phyloP scores from a whole-genome alignment of 306 rosid species.

The Begonia loranthoides region DNA sequence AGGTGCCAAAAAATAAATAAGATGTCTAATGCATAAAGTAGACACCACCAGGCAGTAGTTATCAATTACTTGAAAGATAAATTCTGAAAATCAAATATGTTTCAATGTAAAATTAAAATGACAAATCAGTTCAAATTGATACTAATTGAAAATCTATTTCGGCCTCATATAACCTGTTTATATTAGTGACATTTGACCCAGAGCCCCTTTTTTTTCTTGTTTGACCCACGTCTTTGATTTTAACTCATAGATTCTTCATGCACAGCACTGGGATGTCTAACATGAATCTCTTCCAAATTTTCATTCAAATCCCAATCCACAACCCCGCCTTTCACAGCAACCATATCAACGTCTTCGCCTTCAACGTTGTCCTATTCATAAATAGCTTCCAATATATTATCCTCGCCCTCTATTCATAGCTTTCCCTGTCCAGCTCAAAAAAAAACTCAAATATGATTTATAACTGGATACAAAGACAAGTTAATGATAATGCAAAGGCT shows the following conservation, averaged over 20 bases:
- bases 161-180: slow-evolving; percentile 37
- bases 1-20: too few relatives aligned
- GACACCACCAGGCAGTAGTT: not conserved
- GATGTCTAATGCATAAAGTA: too few relatives aligned
- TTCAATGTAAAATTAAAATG: too few relatives aligned
- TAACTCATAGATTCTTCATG: slow-evolving; percentile 20
- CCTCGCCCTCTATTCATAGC: slow-evolving; percentile 40
- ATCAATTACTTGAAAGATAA: too few relatives aligned
- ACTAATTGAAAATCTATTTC: not conserved
- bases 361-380: slow-evolving; percentile 34
- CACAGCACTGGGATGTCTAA: slow-evolving; percentile 11
- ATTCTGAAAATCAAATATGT: too few relatives aligned
- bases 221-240: slow-evolving; percentile 27
- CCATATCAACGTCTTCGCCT: slow-evolving; percentile 59
- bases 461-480: too few relatives aligned
- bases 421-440: not conserved
- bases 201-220: slow-evolving; percentile 44
- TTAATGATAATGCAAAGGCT: too few relatives aligned
- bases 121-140: not conserved
- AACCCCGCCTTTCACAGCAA: slow-evolving; percentile 71
- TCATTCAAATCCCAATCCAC: slow-evolving; percentile 21
- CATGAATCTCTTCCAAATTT: slow-evolving; percentile 16
- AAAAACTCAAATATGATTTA: too few relatives aligned
- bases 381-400: slow-evolving; percentile 49
- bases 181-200: slow-evolving; percentile 22